Base-by-base conservation (phyloP, 2,329 filamentous ascomycete genomes). In the Amesomyces nigricolor region DNA sequence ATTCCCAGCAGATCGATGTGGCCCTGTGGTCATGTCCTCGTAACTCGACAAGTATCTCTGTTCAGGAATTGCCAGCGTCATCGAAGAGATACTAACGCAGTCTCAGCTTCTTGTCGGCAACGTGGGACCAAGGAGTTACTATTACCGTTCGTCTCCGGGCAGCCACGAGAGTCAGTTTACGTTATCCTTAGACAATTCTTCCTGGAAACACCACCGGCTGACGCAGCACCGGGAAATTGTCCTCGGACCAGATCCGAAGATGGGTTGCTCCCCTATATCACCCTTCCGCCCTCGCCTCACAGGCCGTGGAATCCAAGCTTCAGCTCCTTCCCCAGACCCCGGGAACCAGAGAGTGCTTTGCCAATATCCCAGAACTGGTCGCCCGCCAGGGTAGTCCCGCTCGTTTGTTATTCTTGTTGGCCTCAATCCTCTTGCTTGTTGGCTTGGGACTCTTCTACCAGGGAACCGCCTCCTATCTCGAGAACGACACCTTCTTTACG, bases 211-310 rank as follows among this genome's bases (percentile, higher is more conserved):
- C 16, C 30, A 6, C 29, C 30, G 7, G 26, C 37, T 35, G 32
- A 40, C 9, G 17, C 13, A 45, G 53, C 14, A 43, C 38, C 9
- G 22, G 43, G 35, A 44, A 29, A 40, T 45, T 38, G 14, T 51
- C 39, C 32, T 9, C 32, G 7, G 6, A 19, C 14, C 3, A 30
- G n/a, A 11, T 22, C 30, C 5, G 32, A 10, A 26, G 35, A 49
- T 19, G 13, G 30, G 43, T 51, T 57, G 44, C 43, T 51, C 45
- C 57, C 48, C 56, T 62, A 63, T 63, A 63, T 62, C 57, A 61
- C 53, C 26, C 52, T 51, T 45, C 47, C 14, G 39, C 51, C 51
- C 37, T 46, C 54, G 39, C 54, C 16, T 47, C 47, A 37, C 48
- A 47, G 30, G 39, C 43, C 26, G 9, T 26, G 32, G n/a, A 32